Conservation (phyloP, 495 filamentous ascomycete species). For the Penicillium chermesinum region DNA sequence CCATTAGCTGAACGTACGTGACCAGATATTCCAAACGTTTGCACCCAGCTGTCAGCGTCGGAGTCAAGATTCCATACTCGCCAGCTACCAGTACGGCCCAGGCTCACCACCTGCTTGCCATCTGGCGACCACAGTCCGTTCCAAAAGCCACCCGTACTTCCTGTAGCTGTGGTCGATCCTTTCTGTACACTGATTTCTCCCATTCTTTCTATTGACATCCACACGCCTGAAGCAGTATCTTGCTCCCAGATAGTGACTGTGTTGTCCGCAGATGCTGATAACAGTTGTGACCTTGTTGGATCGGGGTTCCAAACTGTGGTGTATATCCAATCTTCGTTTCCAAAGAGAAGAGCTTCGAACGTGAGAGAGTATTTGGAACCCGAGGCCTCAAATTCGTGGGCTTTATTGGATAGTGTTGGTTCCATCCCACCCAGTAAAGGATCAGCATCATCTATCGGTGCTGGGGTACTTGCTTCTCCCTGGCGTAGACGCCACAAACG, state of each 20-base stretch:
- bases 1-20: slow-evolving; percentile 76
- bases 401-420: slow-evolving; percentile 74
- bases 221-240: slow-evolving; percentile 77
- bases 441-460: slow-evolving; percentile 38
- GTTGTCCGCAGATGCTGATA: slow-evolving; percentile 92
- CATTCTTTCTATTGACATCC: slow-evolving; percentile 76
- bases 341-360: slow-evolving; percentile 90
- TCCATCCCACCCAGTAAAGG: slow-evolving; percentile 58
- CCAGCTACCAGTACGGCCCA: slow-evolving; percentile 93
- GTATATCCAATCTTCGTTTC: slow-evolving; percentile 98
- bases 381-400: slow-evolving; percentile 60
- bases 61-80: slow-evolving; percentile 64
- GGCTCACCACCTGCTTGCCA: slow-evolving; percentile 65
- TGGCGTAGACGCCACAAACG: slow-evolving; percentile 83
- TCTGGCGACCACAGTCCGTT: slow-evolving; percentile 87
- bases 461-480: slow-evolving; percentile 43
- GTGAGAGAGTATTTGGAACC: slow-evolving; percentile 68
- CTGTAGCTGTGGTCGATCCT: slow-evolving; percentile 90
- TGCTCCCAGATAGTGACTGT: slow-evolving; percentile 89
- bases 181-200: slow-evolving; percentile 93
- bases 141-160: slow-evolving; percentile 94
- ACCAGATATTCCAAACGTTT: slow-evolving; percentile 71
- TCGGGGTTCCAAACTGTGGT: slow-evolving; percentile 68
- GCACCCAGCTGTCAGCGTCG: slow-evolving; percentile 62
- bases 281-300: slow-evolving; percentile 58